Conservation (phyloP, 495 filamentous ascomycete genomes). For the Annulohypoxylon bovei region DNA sequence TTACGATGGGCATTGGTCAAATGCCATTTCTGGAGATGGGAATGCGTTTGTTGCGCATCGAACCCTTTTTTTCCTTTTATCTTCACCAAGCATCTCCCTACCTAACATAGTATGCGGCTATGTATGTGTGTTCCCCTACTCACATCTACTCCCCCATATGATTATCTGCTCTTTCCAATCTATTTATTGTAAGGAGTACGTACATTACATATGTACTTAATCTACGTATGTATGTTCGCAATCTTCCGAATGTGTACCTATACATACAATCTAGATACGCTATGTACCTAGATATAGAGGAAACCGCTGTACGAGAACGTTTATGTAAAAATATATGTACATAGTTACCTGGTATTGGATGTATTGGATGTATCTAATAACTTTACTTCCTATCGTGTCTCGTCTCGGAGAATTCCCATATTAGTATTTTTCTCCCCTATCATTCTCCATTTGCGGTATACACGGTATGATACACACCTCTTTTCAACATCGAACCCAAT, state of each 20-base stretch:
- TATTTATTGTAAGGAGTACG: background rate
- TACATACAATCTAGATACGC: conserved; percentile 3
- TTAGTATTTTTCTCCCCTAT: conserved; percentile 16
- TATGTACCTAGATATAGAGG: background rate
- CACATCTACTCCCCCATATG: background rate
- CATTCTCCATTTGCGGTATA: background rate
- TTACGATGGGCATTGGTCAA: conserved; percentile 39
- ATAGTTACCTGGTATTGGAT: too few species aligned
- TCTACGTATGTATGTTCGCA: conserved; percentile 22
- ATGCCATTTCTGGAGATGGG: conserved; percentile 42
- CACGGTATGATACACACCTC: too few species aligned
- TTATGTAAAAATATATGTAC: background rate
- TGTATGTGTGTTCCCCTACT: background rate
- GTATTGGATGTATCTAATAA: conserved; percentile 13
- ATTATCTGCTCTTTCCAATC: background rate
- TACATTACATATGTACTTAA: conserved; percentile 2
- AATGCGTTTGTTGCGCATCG: conserved; percentile 34
- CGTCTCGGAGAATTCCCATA: conserved; percentile 38
- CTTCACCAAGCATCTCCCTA: background rate
- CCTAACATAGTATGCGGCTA: background rate
- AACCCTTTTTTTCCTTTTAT: conserved; percentile 15
- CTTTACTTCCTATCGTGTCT: conserved; percentile 12
- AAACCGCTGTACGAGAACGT: background rate
- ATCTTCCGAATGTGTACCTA: conserved; percentile 37
- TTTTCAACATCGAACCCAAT: background rate